These are phyloP conservation scores for Moesziomyces sp. DNA, from an alignment of 1,284 basidiomycete species.

Conservation along the genomic window DNA sequence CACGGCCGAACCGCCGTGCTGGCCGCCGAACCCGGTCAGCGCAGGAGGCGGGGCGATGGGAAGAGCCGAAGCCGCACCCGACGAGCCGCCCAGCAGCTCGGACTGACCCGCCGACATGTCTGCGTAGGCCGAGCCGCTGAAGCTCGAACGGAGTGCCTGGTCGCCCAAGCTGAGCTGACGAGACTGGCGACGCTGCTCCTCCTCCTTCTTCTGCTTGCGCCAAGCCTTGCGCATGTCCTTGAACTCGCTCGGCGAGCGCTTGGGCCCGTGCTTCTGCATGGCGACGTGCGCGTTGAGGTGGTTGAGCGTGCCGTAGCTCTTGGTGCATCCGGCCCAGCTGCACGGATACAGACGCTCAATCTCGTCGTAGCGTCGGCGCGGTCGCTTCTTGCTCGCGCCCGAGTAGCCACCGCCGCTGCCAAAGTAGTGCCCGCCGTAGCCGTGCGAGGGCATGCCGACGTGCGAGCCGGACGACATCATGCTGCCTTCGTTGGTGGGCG, in stretches of 20 bases:
- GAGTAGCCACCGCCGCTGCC: conserved; percentile 24
- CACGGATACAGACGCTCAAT: conserved; percentile 91
- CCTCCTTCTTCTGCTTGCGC: conserved; percentile 90
- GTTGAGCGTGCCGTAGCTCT: conserved; percentile 86
- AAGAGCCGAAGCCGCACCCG: conserved; percentile 12
- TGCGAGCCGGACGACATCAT: conserved; percentile 11
- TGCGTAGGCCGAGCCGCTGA: conserved; percentile 16
- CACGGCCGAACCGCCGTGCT: conserved; percentile 8
- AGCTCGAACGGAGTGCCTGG: conserved; percentile 16
- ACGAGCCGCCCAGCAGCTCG: conserved; percentile 4
- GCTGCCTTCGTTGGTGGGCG: conserved; percentile 30
- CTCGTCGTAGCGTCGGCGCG: conserved; percentile 64
- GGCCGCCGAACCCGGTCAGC: conserved; percentile 13
- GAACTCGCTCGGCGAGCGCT: conserved; percentile 89
- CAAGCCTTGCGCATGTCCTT: conserved; percentile 96
- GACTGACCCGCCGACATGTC: conserved; percentile 7
- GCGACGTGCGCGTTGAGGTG: conserved; percentile 91
- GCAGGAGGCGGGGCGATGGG: conserved; percentile 27
- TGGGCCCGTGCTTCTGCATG: conserved; percentile 88
- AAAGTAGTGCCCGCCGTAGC: conserved; percentile 38
- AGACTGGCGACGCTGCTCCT: conserved; percentile 63
- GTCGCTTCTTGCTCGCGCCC: conserved; percentile 54
- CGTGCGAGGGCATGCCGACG: conserved; percentile 14
- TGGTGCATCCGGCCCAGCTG: conserved; percentile 82
- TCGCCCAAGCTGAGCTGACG: conserved; percentile 24